Conservation (phyloP, 345 rosid genomes). For the Eucalyptus caleyi region DNA sequence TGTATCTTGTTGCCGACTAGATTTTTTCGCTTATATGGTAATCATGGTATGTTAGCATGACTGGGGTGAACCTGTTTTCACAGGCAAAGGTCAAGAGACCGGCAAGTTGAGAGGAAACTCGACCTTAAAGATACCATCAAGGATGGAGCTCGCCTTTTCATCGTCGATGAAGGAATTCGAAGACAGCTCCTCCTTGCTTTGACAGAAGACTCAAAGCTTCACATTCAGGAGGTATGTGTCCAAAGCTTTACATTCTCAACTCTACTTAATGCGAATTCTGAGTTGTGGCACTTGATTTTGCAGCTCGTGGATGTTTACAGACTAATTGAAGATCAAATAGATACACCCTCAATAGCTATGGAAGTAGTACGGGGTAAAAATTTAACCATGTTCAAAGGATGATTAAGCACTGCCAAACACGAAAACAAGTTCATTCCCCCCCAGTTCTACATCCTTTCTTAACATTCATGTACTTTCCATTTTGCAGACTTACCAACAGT, state of each 20-base stretch:
- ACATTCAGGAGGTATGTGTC: slow-evolving; percentile 58
- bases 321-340: slow-evolving; percentile 71
- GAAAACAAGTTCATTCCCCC: not conserved
- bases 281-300: not conserved
- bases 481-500: slow-evolving; percentile 67
- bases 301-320: slow-evolving; percentile 90
- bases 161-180: slow-evolving; percentile 76
- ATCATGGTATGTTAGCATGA: not conserved
- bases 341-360: slow-evolving; percentile 57
- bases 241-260: not conserved
- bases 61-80: not conserved
- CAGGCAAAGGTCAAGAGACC: slow-evolving; percentile 35
- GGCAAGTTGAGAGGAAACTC: slow-evolving; percentile 38
- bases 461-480: not conserved
- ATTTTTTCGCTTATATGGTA: not conserved
- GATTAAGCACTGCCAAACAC: not conserved
- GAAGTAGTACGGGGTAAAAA: slow-evolving; percentile 64
- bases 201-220: slow-evolving; percentile 95
- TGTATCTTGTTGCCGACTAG: slow-evolving; percentile 5
- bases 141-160: slow-evolving; percentile 91
- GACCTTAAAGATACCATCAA: slow-evolving; percentile 84
- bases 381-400: not conserved
- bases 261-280: not conserved
- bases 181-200: slow-evolving; percentile 87
- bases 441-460: not conserved